A percentile compares a stretch with the other conserved stretches of the same genome.
Conservation (phyloP, 78 protist genomes). For the Neovahlkampfia damariscottae region DNA sequence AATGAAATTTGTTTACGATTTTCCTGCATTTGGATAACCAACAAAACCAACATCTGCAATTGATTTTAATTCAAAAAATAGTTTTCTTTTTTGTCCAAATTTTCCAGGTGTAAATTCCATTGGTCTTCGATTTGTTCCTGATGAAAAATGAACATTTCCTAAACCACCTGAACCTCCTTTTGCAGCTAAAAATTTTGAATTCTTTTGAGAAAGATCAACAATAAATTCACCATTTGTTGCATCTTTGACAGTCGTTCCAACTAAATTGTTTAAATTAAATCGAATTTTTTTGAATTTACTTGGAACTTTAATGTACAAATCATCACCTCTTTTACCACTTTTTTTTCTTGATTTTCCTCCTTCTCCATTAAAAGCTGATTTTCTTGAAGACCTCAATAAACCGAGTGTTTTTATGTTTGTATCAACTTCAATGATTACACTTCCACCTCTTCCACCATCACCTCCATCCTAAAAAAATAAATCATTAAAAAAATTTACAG, state of each 20-base stretch:
- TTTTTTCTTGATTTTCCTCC: neutral
- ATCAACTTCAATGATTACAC: neutral
- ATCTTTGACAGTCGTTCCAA: constrained; percentile 7
- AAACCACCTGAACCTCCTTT: constrained; percentile 10
- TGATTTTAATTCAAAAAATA: constrained; percentile 14
- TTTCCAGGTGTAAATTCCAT: neutral
- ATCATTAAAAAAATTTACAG: too few species aligned
- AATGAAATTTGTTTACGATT: too few species aligned
- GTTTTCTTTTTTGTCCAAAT: neutral
- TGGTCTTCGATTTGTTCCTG: neutral
- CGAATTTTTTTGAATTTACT: too few species aligned
- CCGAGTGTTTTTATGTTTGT: neutral
- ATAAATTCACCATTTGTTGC: neutral
- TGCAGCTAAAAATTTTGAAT: neutral
- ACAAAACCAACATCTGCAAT: constrained; percentile 54
- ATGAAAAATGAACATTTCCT: neutral
- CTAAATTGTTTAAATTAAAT: neutral
- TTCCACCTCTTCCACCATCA: constrained; percentile 15
- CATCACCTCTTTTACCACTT: neutral
- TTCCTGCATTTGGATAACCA: constrained; percentile 58
- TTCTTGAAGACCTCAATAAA: too few species aligned
- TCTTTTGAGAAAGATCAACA: neutral
- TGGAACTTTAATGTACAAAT: neutral
- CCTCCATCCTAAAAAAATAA: too few species aligned
- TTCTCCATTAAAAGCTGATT: too few species aligned